Conservation (phyloP, 208 protist species). For the Trichomonas vaginalis region DNA sequence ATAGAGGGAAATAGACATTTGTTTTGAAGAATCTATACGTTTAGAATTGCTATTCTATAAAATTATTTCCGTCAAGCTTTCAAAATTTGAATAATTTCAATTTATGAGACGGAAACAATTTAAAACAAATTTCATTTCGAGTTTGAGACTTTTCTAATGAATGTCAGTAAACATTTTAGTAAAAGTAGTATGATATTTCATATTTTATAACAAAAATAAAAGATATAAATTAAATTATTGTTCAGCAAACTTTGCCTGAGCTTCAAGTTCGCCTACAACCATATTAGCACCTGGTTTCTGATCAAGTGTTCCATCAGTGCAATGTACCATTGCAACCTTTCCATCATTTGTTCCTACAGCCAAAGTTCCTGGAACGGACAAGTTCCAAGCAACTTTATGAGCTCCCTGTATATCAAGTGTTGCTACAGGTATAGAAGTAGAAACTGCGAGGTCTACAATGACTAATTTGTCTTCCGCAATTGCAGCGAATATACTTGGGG, state of each 20-base stretch:
- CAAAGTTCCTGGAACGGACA: not conserved
- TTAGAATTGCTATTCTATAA: too few relatives aligned
- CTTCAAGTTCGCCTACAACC: not conserved
- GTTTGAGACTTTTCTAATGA: too few relatives aligned
- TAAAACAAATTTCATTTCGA: too few relatives aligned
- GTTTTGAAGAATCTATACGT: too few relatives aligned
- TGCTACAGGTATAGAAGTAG: not conserved
- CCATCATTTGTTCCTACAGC: not conserved
- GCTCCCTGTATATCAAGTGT: not conserved
- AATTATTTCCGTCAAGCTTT: too few relatives aligned
- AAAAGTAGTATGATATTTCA: too few relatives aligned
- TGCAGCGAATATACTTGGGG: not conserved
- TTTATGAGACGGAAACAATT: too few relatives aligned
- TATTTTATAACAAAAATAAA: too few relatives aligned
- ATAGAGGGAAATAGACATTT: slow-evolving; percentile 8
- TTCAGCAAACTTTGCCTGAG: not conserved
- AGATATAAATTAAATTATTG: too few relatives aligned
- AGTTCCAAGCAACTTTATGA: not conserved
- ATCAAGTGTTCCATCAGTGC: not conserved
- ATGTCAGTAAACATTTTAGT: too few relatives aligned
- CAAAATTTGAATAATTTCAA: too few relatives aligned
- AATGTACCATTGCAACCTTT: not conserved
- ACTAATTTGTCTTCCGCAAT: not conserved
- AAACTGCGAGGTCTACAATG: not conserved
- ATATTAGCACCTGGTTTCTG: not conserved